Evolutionary conservation across 768 basidiomycete genomes (phyloP).

Genomic region (Kockovaella imperatae): DNA sequence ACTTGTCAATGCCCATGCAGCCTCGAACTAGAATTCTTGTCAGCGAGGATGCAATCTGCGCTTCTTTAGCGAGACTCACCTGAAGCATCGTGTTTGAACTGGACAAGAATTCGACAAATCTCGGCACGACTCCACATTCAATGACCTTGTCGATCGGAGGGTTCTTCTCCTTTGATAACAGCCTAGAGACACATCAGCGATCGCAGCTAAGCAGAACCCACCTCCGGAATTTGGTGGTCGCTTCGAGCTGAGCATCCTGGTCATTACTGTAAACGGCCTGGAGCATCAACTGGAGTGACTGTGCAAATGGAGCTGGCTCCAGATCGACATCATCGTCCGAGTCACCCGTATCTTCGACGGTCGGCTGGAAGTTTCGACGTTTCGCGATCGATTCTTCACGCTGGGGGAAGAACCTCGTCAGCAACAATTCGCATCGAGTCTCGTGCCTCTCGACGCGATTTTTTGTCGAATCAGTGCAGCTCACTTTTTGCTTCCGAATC

Average conservation of each 20-base stretch:
- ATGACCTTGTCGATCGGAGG: slow-evolving; percentile 96
- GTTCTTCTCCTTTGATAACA: slow-evolving; percentile 98
- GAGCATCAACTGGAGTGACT: slow-evolving; percentile 69
- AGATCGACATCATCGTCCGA: slow-evolving; percentile 71
- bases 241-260: slow-evolving; percentile 83
- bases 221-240: slow-evolving; percentile 97
- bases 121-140: slow-evolving; percentile 90
- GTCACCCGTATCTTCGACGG: slow-evolving; percentile 53
- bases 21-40: slow-evolving; percentile 64
- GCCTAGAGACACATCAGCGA: slow-evolving; percentile 31
- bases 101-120: slow-evolving; percentile 90
- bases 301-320: slow-evolving; percentile 58
- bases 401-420: slow-evolving; percentile 20
- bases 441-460: not conserved
- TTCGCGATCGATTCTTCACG: slow-evolving; percentile 98
- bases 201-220: slow-evolving; percentile 19
- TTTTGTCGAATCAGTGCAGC: not conserved
- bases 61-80: slow-evolving; percentile 35
- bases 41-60: not conserved
- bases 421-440: not conserved
- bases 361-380: slow-evolving; percentile 83
- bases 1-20: slow-evolving; percentile 92
- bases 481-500: slow-evolving; percentile 83
- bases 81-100: slow-evolving; percentile 50
- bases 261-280: slow-evolving; percentile 85